Evolutionary conservation across 2,329 filamentous ascomycete genomes (phyloP).

Genomic region (Epichloe elymi): DNA sequence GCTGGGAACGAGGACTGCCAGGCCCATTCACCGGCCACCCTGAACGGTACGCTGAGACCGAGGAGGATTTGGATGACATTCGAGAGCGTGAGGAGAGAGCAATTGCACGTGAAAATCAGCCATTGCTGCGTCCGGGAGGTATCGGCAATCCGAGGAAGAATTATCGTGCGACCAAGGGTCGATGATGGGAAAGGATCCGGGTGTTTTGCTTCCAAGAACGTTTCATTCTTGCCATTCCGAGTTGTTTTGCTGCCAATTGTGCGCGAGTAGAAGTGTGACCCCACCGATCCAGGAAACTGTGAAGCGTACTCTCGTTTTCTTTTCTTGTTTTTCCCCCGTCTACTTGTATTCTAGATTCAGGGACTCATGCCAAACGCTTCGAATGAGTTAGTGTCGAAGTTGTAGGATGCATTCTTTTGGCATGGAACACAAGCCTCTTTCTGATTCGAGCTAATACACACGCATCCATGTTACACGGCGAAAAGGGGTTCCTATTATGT

Average conservation of each 20-base stretch:
- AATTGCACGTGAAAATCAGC: slow-evolving; percentile 36
- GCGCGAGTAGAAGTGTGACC: neutral
- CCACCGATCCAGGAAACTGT: neutral
- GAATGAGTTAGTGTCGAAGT: neutral
- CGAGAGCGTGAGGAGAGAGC: slow-evolving; percentile 37
- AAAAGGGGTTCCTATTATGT: too few relatives aligned
- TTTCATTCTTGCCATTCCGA: neutral
- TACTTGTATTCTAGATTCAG: neutral
- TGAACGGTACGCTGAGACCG: slow-evolving; percentile 36
- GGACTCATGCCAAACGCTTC: too few relatives aligned
- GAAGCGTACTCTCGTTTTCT: neutral
- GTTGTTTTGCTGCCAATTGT: neutral
- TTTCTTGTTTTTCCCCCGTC: neutral
- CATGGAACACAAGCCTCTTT: too few relatives aligned
- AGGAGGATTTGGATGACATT: slow-evolving; percentile 37
- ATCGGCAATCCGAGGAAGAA: slow-evolving; percentile 32
- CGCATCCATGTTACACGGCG: too few relatives aligned
- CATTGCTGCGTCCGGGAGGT: slow-evolving; percentile 35
- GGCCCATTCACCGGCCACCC: slow-evolving; percentile 39
- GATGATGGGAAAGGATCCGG: neutral
- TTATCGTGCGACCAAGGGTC: slow-evolving; percentile 21
- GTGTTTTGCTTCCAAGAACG: neutral
- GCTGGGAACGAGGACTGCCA: slow-evolving; percentile 36
- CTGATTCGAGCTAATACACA: too few relatives aligned
- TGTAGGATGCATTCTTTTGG: neutral